Conservation (phyloP, 805 yeast species). For the Kodamaea laetipori region DNA sequence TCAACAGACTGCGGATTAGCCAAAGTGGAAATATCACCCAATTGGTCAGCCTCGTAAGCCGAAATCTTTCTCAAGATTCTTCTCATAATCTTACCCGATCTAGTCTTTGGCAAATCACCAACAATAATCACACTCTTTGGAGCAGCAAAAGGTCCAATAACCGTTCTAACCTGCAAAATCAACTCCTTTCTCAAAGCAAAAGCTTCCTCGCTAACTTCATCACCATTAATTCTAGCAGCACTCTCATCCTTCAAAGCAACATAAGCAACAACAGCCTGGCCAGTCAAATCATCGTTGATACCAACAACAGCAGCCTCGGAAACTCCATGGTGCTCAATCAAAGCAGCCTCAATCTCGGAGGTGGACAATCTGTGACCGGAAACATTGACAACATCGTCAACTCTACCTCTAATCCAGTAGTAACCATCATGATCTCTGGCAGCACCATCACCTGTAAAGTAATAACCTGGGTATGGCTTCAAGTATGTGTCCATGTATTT, state of each 20-base stretch:
- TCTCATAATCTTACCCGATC: constrained; percentile 88
- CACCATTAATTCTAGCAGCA: constrained; percentile 28
- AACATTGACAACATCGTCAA: constrained; percentile 86
- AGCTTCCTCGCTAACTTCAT: constrained; percentile 46
- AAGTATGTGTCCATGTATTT: constrained; percentile 80
- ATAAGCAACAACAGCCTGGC: constrained; percentile 83
- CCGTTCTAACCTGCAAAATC: constrained; percentile 69
- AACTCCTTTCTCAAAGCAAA: constrained; percentile 61
- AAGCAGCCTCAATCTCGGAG: constrained; percentile 84
- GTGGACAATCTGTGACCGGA: constrained; percentile 88
- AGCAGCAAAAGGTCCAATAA: constrained; percentile 85
- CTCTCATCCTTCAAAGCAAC: constrained; percentile 66
- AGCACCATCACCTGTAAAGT: constrained; percentile 90
- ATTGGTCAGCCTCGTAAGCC: constrained; percentile 75
- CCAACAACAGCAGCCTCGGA: constrained; percentile 86
- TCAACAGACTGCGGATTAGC: constrained; percentile 75
- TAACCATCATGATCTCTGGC: constrained; percentile 83
- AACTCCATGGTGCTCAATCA: constrained; percentile 68
- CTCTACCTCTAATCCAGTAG: constrained; percentile 85
- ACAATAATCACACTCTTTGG: constrained; percentile 75
- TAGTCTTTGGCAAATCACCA: constrained; percentile 79
- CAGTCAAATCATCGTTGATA: constrained; percentile 78
- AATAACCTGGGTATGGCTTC: constrained; percentile 78
- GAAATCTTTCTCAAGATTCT: constrained; percentile 76
- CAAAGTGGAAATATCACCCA: constrained; percentile 78